phyloP scores from a whole-genome alignment of 768 basidiomycete genomes.

The Lyophyllum semitale region DNA sequence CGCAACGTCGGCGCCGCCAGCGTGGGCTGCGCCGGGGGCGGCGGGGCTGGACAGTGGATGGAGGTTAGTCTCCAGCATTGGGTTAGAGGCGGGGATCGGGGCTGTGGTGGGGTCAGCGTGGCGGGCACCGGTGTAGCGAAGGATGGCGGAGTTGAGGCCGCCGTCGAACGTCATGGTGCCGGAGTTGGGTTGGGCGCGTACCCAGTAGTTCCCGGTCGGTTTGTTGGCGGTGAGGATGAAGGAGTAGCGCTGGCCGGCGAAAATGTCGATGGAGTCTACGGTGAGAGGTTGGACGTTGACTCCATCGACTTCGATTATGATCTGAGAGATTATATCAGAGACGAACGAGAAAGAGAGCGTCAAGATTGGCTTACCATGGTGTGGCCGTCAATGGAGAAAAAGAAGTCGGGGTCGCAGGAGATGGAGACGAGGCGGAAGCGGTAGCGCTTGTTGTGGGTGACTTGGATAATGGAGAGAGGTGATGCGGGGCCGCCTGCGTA shows the following conservation, averaged over 20 bases:
- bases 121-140: conserved; percentile 38
- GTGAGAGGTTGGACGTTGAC: conserved; percentile 29
- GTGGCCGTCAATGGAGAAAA: conserved; percentile 48
- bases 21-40: conserved; percentile 13
- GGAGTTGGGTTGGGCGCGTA: conserved; percentile 30
- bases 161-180: conserved; percentile 24
- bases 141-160: conserved; percentile 56
- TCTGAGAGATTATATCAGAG: conserved; percentile 19
- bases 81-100: conserved; percentile 14
- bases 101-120: conserved; percentile 29
- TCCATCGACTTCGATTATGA: conserved; percentile 44
- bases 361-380: conserved; percentile 24
- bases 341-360: conserved; percentile 2
- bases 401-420: conserved; percentile 48
- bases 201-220: conserved; percentile 41
- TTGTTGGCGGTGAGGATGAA: conserved; percentile 40
- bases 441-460: conserved; percentile 42
- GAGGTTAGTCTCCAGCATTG: conserved; percentile 30
- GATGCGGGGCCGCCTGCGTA: conserved; percentile 40
- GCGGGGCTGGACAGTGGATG: conserved; percentile 10
- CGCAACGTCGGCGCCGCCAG: conserved; percentile 24
- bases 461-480: conserved; percentile 45
- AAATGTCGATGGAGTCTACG: conserved; percentile 44
- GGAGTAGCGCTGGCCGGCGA: conserved; percentile 38
- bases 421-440: conserved; percentile 55